Evolutionary conservation across 768 basidiomycete genomes (phyloP).

Genomic region (Boletellus ananiceps): DNA sequence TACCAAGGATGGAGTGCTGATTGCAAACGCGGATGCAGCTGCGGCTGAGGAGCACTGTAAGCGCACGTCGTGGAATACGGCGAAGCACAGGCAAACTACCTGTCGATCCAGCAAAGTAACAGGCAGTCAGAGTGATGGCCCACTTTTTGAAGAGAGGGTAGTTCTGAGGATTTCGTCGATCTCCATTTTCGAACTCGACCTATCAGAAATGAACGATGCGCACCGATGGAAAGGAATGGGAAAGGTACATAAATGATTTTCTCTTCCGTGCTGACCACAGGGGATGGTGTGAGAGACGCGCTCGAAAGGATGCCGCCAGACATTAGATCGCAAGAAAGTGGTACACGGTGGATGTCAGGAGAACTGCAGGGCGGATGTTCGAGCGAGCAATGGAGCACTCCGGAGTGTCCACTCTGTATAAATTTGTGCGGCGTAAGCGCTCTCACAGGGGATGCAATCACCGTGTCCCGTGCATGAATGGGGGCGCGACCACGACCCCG

Average conservation of each 20-base stretch:
- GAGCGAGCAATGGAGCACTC: too few relatives aligned
- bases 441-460: too few relatives aligned
- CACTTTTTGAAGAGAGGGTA: conserved; percentile 40
- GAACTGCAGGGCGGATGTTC: too few relatives aligned
- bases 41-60: conserved; percentile 37
- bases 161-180: conserved; percentile 37
- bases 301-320: background rate
- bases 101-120: conserved; percentile 22
- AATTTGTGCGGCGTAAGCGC: too few relatives aligned
- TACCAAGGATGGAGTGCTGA: conserved; percentile 55
- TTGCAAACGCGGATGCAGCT: conserved; percentile 45
- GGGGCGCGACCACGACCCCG: too few relatives aligned
- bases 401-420: too few relatives aligned
- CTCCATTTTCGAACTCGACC: conserved; percentile 39
- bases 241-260: conserved; percentile 11
- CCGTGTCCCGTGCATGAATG: too few relatives aligned
- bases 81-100: conserved; percentile 1
- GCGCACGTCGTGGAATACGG: background rate
- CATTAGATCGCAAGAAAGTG: conserved; percentile 3
- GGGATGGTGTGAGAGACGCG: background rate
- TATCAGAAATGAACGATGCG: conserved; percentile 14
- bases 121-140: conserved; percentile 32
- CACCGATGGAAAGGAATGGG: background rate
- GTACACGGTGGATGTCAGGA: too few relatives aligned
- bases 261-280: background rate